Conservation (phyloP, 2,329 filamentous ascomycete species). For the Penicillium carneum region DNA sequence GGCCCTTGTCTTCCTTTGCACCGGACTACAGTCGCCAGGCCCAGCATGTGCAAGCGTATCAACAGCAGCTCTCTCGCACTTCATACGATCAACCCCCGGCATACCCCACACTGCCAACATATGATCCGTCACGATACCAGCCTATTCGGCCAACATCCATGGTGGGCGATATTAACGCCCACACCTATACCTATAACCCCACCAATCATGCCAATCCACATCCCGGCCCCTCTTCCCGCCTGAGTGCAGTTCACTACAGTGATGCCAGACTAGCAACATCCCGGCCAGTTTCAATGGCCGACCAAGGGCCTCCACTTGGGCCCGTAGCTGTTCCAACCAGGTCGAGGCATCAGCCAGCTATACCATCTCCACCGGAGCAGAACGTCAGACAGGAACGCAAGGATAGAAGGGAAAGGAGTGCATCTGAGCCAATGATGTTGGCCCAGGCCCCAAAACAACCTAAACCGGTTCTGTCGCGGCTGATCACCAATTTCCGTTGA, state of each 20-base stretch:
- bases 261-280: slow-evolving; percentile 31
- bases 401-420: slow-evolving; percentile 32
- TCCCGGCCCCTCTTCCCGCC: slow-evolving; percentile 29
- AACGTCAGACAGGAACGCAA: slow-evolving; percentile 4
- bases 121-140: slow-evolving; percentile 47
- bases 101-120: slow-evolving; percentile 42
- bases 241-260: slow-evolving; percentile 33
- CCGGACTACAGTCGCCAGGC: slow-evolving; percentile 32
- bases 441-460: slow-evolving; percentile 32
- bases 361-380: slow-evolving; percentile 20
- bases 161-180: slow-evolving; percentile 7
- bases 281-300: slow-evolving; percentile 19
- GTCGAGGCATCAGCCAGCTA: slow-evolving; percentile 20
- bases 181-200: slow-evolving; percentile 17
- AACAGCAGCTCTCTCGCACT: slow-evolving; percentile 26
- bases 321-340: neutral
- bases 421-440: slow-evolving; percentile 31
- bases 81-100: slow-evolving; percentile 39
- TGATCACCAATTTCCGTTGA: slow-evolving; percentile 47
- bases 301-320: slow-evolving; percentile 1
- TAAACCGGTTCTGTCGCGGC: slow-evolving; percentile 46
- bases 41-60: slow-evolving; percentile 17
- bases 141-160: slow-evolving; percentile 28
- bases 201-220: slow-evolving; percentile 13
- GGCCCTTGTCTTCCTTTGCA: slow-evolving; percentile 37